Base-by-base conservation (phyloP, 1,284 basidiomycete species). In the Cutaneotrichosporon daszewskae region DNA sequence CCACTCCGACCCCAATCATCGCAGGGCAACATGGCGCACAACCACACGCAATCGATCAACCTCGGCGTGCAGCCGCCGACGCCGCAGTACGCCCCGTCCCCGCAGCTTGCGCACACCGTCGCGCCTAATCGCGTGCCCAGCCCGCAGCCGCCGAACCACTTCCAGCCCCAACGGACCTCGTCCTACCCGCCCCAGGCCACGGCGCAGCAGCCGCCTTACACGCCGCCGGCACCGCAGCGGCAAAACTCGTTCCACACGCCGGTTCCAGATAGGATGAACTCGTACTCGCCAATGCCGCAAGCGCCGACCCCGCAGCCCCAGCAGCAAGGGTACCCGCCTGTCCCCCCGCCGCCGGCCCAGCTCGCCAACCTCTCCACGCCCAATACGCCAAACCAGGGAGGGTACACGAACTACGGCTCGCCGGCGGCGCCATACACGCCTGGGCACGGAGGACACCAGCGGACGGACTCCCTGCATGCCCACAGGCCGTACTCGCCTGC, bases 41-140 rank as follows among this genome's bases (percentile, higher is more conserved):
- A 32, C n/a, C 37, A 42, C 5, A 40, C 47, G 1, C 27, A 25
- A n/a, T 43, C 47, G 28, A 18, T 25, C 32, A 40, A 14, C 24
- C 40, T 47, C 4, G 36, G 10, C 3, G 19, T 40, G n/a, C 38
- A 13, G 35, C 35, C 35, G 24, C 29, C 16, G 9, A 19, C 14
- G 24, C 17, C 36, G 11, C 36, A 37, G 20, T 18, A 11, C 12
- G 20, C 38, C 16, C 20, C 12, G n/a, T 22, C 9, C 7, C 43
- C 46, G 25, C 40, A 31, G 9, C 31, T 43, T 24, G 14, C 36
- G 5, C 35, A 3, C n/a, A n/a, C n/a, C n/a, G n/a, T n/a, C n/a
- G n/a, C n/a, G n/a, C n/a, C n/a, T n/a, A n/a, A 19, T 4, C 33
- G 33, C 14, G 7, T 12, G 20, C 12, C 20, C 48, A 55, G 23